A percentile compares a stretch with the other conserved stretches of the same genome.
Conservation (phyloP, 2,329 filamentous ascomycete genomes). For the Colletotrichum incanum region DNA sequence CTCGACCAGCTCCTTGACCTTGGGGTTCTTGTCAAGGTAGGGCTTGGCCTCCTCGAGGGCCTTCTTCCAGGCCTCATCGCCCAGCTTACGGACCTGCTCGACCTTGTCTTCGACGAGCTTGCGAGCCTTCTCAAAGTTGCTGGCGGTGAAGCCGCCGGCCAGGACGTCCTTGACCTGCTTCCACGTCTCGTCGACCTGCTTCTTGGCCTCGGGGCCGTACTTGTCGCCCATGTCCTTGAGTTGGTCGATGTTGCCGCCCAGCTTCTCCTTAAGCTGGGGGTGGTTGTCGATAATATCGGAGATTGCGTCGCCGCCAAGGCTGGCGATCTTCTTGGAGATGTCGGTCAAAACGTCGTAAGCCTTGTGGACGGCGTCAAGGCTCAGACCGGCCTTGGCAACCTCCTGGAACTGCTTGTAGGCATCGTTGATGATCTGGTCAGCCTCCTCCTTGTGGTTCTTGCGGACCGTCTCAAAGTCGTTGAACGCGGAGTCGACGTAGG, state of each 20-base stretch:
- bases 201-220: slow-evolving; percentile 83
- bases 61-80: slow-evolving; percentile 81
- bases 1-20: slow-evolving; percentile 81
- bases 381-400: slow-evolving; percentile 72
- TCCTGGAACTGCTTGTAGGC: slow-evolving; percentile 78
- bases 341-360: slow-evolving; percentile 76
- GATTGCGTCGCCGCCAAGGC: slow-evolving; percentile 74
- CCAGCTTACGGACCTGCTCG: slow-evolving; percentile 76
- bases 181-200: slow-evolving; percentile 82
- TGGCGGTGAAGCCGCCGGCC: slow-evolving; percentile 71
- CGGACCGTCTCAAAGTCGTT: slow-evolving; percentile 79
- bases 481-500: slow-evolving; percentile 79
- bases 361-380: slow-evolving; percentile 73
- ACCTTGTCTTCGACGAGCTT: slow-evolving; percentile 80
- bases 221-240: slow-evolving; percentile 79
- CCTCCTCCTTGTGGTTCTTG: slow-evolving; percentile 78
- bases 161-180: slow-evolving; percentile 75
- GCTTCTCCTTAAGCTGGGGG: slow-evolving; percentile 79
- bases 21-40: slow-evolving; percentile 82
- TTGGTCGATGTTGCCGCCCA: slow-evolving; percentile 78
- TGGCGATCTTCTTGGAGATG: slow-evolving; percentile 71
- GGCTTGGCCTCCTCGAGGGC: slow-evolving; percentile 80
- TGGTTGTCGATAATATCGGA: slow-evolving; percentile 81
- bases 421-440: slow-evolving; percentile 77
- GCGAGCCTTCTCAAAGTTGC: slow-evolving; percentile 69